phyloP scores from a whole-genome alignment of 75 land plant species.

The Selaginella moellendorffii region DNA sequence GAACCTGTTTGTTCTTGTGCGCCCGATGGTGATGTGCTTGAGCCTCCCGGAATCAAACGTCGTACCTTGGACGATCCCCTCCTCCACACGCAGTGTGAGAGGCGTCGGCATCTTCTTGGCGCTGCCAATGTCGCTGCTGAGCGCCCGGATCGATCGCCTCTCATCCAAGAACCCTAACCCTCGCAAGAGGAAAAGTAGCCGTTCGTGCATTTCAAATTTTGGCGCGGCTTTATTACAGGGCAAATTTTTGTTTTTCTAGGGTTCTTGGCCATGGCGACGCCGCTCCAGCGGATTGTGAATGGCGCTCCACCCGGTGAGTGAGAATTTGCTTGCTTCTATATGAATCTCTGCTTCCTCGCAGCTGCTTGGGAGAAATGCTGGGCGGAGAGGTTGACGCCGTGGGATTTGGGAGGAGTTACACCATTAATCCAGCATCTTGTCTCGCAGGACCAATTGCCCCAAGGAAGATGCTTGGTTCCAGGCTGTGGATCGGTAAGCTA shows the following conservation, averaged over 20 bases:
- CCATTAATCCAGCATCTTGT: constrained; percentile 53
- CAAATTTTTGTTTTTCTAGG: too few species aligned
- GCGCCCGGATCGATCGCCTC: too few species aligned
- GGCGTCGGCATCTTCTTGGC: constrained; percentile 6
- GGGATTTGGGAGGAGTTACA: constrained; percentile 61
- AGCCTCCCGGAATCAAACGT: constrained; percentile 1
- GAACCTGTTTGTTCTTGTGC: constrained; percentile 32
- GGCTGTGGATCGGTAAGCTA: constrained; percentile 79
- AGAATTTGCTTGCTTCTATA: too few species aligned
- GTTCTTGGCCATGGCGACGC: too few species aligned
- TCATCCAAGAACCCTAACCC: too few species aligned
- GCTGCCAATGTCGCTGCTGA: too few species aligned
- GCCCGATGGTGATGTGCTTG: constrained; percentile 29
- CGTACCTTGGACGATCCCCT: constrained; percentile 12
- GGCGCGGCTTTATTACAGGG: too few species aligned
- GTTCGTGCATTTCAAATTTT: too few species aligned
- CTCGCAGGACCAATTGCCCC: constrained; percentile 30
- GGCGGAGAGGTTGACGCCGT: constrained; percentile 56
- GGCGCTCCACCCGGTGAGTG: too few species aligned
- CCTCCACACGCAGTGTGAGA: constrained; percentile 17
- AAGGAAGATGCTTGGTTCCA: constrained; percentile 63
- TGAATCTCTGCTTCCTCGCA: too few species aligned
- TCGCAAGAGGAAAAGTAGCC: too few species aligned
- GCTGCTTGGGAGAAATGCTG: constrained; percentile 64
- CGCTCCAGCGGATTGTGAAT: too few species aligned